Evolutionary conservation across 2,329 filamentous ascomycete species (phyloP), one percentile per base, ranked within the genome.

Genomic region (Colletotrichum brevisporum): DNA sequence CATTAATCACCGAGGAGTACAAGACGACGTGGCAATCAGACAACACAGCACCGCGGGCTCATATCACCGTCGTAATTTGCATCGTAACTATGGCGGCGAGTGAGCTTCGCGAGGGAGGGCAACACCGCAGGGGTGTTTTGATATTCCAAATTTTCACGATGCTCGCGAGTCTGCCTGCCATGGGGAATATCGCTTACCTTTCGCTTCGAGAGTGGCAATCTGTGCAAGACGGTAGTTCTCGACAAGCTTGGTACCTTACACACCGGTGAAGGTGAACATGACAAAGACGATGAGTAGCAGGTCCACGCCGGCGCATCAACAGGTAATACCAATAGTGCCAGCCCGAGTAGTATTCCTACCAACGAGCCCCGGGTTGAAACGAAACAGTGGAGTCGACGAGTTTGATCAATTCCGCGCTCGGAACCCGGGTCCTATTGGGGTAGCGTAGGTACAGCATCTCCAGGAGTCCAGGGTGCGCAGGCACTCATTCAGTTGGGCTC

Each of bases 191-290:
- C n/a, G 45, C 27, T 57, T 57, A 41, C 36, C 24, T 57, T 5
- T 60, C 57, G 47, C 57, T 60, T 60, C 57, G 27, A 10, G 18
- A 16, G 26, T 26, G 12, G 47, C 31, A 60, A 60, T 51, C 57
- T 60, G 27, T 21, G 41, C 45, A 51, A 60, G 31, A 60, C 16
- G 10, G 31, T 36, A 36, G 31, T 36, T 36, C 31, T 36, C 31
- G 39, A 15, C 43, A n/a, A 45, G 43, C 15, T 45, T 45, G 43
- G 31, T 36, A 45, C 43, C 43, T 45, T 45, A 45, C 13, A n/a
- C 43, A 45, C 31, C 31, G 43, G 43, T 45, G 43, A 36, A 36
- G 31, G 21, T 24, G 21, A 36, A 36, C 31, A 36, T 36, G 31
- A 36, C 31, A 36, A 36, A 36, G 31, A 36, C 10, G 31, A 36